These are phyloP conservation scores for Eucalyptus leucophloia DNA, from an alignment of 345 rosid species.

Conservation along the genomic window DNA sequence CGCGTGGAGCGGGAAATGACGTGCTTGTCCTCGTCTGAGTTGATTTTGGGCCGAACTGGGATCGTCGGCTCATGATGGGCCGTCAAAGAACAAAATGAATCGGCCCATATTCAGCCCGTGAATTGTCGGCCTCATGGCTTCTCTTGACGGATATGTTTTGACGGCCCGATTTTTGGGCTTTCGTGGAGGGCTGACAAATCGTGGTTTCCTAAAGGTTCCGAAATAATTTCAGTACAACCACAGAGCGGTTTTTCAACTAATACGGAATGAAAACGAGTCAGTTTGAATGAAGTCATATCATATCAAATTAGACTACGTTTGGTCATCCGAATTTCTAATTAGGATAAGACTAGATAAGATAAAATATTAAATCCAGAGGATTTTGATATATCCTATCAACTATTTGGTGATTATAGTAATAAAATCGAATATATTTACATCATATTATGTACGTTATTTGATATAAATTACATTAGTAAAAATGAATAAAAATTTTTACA, in stretches of 20 bases:
- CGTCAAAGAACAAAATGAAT: background rate
- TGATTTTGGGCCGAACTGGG: background rate
- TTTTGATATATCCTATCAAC: too few relatives aligned
- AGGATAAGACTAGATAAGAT: accelerated
- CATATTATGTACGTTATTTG: too few relatives aligned
- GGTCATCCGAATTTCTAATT: too few relatives aligned
- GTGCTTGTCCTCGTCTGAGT: background rate
- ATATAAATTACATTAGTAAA: too few relatives aligned
- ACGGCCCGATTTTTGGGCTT: background rate
- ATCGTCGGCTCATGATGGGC: background rate
- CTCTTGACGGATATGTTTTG: background rate
- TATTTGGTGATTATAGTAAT: too few relatives aligned
- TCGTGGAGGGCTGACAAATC: background rate
- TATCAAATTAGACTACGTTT: background rate
- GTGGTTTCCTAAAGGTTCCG: background rate
- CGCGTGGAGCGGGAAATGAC: background rate
- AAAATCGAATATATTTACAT: too few relatives aligned
- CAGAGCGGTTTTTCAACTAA: background rate
- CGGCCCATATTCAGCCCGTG: background rate
- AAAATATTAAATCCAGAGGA: too few relatives aligned
- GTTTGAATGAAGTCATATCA: background rate
- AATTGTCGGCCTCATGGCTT: background rate
- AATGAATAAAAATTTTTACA: too few relatives aligned
- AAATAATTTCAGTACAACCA: background rate
- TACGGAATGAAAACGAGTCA: background rate